phyloP scores from a whole-genome alignment of 1,284 basidiomycete species.

The Cerrena zonata region DNA sequence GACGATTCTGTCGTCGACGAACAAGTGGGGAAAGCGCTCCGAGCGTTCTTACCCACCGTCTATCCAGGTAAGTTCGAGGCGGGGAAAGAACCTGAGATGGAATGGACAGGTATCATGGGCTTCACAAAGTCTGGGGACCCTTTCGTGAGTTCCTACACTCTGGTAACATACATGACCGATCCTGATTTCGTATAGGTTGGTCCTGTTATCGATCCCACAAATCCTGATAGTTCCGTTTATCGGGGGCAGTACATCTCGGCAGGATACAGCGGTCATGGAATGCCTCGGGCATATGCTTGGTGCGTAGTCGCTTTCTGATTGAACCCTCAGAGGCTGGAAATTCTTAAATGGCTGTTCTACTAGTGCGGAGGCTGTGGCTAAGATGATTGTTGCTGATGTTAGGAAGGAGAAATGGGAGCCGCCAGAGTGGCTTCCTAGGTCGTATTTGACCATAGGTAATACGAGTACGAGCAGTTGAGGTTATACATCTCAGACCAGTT shows the following conservation, averaged over 20 bases:
- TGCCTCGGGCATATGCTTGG: constrained; percentile 74
- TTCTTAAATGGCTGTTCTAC: too few species aligned
- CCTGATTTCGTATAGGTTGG: constrained; percentile 49
- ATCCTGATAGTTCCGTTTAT: constrained; percentile 19
- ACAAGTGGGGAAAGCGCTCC: constrained; percentile 43
- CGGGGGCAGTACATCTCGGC: constrained; percentile 69
- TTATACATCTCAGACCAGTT: too few species aligned
- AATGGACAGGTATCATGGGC: constrained; percentile 85
- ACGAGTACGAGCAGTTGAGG: too few species aligned
- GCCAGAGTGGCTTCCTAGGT: too few species aligned
- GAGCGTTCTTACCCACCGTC: constrained; percentile 52
- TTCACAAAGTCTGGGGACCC: constrained; percentile 63
- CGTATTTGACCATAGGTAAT: too few species aligned
- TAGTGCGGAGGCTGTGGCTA: too few species aligned
- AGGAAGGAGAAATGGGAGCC: too few species aligned
- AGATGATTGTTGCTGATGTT: too few species aligned
- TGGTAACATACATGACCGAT: neutral
- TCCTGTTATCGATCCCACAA: constrained; percentile 39
- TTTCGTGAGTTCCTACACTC: constrained; percentile 44
- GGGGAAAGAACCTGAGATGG: constrained; percentile 54
- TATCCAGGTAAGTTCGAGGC: constrained; percentile 52
- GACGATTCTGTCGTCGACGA: constrained; percentile 59
- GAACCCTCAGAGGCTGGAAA: too few species aligned
- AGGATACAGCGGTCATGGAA: constrained; percentile 76
- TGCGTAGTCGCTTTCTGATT: too few species aligned